Evolutionary conservation across 495 filamentous ascomycete genomes (phyloP).

Genomic region (Stereocaulon alpinum): DNA sequence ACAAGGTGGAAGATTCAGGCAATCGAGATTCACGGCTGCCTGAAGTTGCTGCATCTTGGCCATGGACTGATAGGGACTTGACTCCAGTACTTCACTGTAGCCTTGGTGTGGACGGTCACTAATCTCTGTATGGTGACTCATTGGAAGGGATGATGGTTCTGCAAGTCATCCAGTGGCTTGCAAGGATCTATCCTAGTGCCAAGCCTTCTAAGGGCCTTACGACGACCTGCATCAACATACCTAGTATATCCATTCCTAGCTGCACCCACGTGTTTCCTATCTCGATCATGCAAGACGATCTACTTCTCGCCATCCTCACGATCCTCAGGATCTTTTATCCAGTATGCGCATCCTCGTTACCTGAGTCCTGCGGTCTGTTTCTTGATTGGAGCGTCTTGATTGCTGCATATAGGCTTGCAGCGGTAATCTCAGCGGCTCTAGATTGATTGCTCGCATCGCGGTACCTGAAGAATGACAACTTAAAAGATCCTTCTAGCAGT

Average conservation of each 20-base stretch:
- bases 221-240: background rate
- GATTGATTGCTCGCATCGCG: background rate
- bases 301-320: slow-evolving; percentile 13
- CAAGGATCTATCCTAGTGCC: background rate
- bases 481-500: background rate
- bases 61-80: no score
- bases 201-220: background rate
- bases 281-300: slow-evolving; percentile 15
- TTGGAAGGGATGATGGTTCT: background rate
- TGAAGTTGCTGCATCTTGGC: no score
- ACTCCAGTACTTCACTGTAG: no score
- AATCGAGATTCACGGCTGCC: no score
- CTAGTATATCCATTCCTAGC: background rate
- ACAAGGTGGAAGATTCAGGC: no score
- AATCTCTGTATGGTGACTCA: background rate
- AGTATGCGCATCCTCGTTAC: background rate
- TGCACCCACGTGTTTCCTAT: background rate
- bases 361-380: background rate
- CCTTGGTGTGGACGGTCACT: background rate
- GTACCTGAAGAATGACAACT: background rate
- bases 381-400: slow-evolving; percentile 19
- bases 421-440: slow-evolving; percentile 15
- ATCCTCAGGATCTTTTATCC: slow-evolving; percentile 10
- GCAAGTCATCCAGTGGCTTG: background rate
- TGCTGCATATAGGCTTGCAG: slow-evolving; percentile 14